Conservation (phyloP, 2,329 filamentous ascomycete species). For the Penicillium psychrosexuale region DNA sequence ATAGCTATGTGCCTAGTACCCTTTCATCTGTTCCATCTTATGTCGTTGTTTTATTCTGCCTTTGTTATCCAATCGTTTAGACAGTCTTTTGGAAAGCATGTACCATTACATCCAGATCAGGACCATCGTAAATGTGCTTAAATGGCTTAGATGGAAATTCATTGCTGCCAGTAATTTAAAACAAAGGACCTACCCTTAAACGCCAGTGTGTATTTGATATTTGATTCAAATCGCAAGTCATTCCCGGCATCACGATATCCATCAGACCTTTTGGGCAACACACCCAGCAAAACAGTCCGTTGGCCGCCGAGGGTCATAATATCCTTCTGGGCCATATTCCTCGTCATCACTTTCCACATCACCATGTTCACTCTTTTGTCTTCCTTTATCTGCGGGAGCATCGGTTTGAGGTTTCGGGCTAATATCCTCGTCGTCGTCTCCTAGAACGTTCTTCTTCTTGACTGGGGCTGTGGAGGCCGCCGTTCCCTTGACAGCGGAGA, state of each 20-base stretch:
- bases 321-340: slow-evolving; percentile 52
- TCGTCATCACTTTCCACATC: slow-evolving; percentile 71
- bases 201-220: background rate
- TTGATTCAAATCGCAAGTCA: background rate
- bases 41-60: slow-evolving; percentile 25
- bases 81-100: slow-evolving; percentile 27
- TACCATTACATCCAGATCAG: slow-evolving; percentile 23
- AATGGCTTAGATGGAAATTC: slow-evolving; percentile 12
- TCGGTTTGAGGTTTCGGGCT: slow-evolving; percentile 17
- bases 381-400: slow-evolving; percentile 7
- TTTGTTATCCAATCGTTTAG: slow-evolving; percentile 18
- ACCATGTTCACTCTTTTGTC: slow-evolving; percentile 9
- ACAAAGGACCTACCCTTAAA: background rate
- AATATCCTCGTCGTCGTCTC: slow-evolving; percentile 40
- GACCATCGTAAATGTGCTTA: slow-evolving; percentile 16
- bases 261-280: slow-evolving; percentile 22
- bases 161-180: background rate
- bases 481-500: slow-evolving; percentile 54
- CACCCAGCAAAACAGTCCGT: slow-evolving; percentile 49
- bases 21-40: slow-evolving; percentile 25
- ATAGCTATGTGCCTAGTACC: slow-evolving; percentile 37
- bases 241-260: background rate
- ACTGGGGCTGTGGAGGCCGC: slow-evolving; percentile 26
- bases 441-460: slow-evolving; percentile 45
- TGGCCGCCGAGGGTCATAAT: slow-evolving; percentile 53